Base-by-base conservation (phyloP, 495 filamentous ascomycete species). In the Aspergillus nidulans region DNA sequence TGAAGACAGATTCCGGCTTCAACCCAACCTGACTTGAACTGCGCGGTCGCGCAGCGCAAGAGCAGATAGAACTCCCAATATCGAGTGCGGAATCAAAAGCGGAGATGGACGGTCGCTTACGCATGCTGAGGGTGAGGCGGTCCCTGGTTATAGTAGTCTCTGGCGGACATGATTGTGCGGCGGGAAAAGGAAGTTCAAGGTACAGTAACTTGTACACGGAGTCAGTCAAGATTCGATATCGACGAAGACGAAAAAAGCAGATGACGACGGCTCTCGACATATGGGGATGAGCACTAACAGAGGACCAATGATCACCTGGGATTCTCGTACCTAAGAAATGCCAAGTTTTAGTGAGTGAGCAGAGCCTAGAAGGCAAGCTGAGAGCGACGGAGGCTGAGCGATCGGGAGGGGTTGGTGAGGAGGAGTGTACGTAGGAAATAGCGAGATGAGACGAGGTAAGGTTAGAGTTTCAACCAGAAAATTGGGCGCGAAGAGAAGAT, bases 61-160 rank as follows among this genome's bases (percentile, higher is more conserved):
- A 28, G 26, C 26, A 9, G 26, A 5, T 9, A 9, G 26, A 28
- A 28, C 26, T 6, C 8, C 4, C 30, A 12, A 6, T 12, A 34
- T 10, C 30, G 30, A 34, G 15, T 12, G 9, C 9, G 30, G 28
- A 45, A 38, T 28, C 42, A 30, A 26, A 18, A 25, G 25, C 38
- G 41, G 50, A 38, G 34, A 36, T 39, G 21, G 19, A 50, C 13
- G 39, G 49, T 15, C n/a, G 25, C 64, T 57, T 63, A 63, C 62
- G 63, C 55, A 56, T 65, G 64, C 38, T 60, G 64, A 50, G 62
- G 66, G 21, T 57, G 60, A 4, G 61, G 63, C 48, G 62, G 59
- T 23, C 60, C 60, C 16, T 49, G 47, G 57, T 49, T 56, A 59
- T 67, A 67, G 54, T 58, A 61, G 20, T 53, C 54, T 19, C 55